Evolutionary conservation across 2,329 filamentous ascomycete genomes (phyloP), one percentile per base, ranked within the genome.

Genomic region (Ceratocystis destructans): DNA sequence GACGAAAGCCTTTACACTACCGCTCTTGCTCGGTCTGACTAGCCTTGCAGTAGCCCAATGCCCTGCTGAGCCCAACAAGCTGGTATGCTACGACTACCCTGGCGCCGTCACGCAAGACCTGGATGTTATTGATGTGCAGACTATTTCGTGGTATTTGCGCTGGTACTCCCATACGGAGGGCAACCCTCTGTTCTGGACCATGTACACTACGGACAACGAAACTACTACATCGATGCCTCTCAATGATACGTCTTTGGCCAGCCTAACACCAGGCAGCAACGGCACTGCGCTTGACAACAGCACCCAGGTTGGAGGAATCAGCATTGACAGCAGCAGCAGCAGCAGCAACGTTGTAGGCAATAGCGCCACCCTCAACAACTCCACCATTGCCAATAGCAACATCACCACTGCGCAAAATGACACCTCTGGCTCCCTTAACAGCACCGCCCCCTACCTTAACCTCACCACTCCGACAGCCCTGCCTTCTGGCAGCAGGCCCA

Each of bases 61-160:
- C 31, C 50, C 62, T 5, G 41, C 25, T 22, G 64, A 62, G 46
- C 53, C 64, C n/a, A 28, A 57, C 10, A 61, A 62, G n/a, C 61
- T 68, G 10, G 57, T 68, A 12, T 68, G 67, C 59, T 68, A 68
- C 33, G 67, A 68, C 50, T 68, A 68, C 20, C 67, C 67, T 22
- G 67, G 67, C 20, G 67, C 67, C 7, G 62, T 45, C 28, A 64
- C 44, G 22, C 67, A 68, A 33, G 57, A 66, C 53, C 57, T 68
- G 1, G 61, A 68, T 31, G 33, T 68, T 22, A 50, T 62, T n/a
- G 67, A 68, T 45, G 37, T 68, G 41, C 64, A 62, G 50, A 68
- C 67, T 17, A 68, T 68, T 37, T 48, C 67, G 3, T 68, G 67
- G 67, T 68, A 68, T 61, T 64, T 68, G 61, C 66, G 66, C 45